These are phyloP conservation scores for Pythium oligandrum DNA, from an alignment of 352 stramenopile genomes.

Conservation along the genomic window DNA sequence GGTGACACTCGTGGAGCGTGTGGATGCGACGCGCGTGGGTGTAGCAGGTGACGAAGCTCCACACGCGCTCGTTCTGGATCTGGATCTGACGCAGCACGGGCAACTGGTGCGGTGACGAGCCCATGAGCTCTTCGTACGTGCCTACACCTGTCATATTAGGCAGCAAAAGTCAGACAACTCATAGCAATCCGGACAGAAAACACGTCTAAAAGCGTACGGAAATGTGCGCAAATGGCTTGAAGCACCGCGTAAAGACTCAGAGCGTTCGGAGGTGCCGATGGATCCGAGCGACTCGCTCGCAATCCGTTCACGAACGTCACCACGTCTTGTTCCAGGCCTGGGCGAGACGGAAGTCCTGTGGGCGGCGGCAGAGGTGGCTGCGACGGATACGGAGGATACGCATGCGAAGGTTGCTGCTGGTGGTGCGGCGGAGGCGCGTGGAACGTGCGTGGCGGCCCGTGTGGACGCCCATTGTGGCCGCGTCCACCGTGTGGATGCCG, in stretches of 20 bases:
- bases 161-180: constrained; percentile 4
- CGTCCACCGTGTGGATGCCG: background rate
- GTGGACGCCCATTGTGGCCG: background rate
- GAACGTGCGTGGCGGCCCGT: background rate
- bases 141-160: constrained; percentile 25
- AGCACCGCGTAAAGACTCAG: constrained; percentile 40
- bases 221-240: constrained; percentile 58
- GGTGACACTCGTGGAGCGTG: constrained; percentile 71
- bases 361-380: background rate
- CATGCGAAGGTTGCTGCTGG: background rate
- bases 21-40: constrained; percentile 65
- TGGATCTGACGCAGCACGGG: constrained; percentile 52
- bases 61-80: constrained; percentile 65
- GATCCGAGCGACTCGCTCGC: constrained; percentile 44
- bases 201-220: constrained; percentile 31
- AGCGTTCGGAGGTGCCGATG: constrained; percentile 43
- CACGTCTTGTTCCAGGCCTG: constrained; percentile 38
- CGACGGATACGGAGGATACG: background rate
- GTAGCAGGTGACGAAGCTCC: constrained; percentile 78
- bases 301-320: constrained; percentile 55
- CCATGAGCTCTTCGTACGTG: constrained; percentile 54
- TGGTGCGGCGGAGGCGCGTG: constrained; percentile 1
- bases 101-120: constrained; percentile 33
- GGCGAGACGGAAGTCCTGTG: background rate
- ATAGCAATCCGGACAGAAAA: background rate